A percentile compares a stretch with the other conserved stretches of the same genome.
Conservation (phyloP, 495 filamentous ascomycete species). For the Aspergillus avenaceus region DNA sequence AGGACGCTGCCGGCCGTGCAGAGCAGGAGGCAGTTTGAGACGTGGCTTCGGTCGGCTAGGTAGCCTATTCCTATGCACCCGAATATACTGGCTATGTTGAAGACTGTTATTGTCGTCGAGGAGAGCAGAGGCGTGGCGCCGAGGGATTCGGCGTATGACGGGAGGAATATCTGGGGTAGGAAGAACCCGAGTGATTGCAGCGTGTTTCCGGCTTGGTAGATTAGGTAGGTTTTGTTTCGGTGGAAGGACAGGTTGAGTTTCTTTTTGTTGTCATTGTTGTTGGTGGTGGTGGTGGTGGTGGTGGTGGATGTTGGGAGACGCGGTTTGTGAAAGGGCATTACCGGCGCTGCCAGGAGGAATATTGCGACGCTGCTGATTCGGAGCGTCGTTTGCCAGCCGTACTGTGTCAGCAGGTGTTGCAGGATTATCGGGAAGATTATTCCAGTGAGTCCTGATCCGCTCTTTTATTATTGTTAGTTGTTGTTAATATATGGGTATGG, state of each 20-base stretch:
- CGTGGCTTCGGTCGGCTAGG: constrained; percentile 48
- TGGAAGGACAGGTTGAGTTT: constrained; percentile 38
- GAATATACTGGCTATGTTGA: constrained; percentile 46
- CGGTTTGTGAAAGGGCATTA: constrained; percentile 50
- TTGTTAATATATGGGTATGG: not conserved
- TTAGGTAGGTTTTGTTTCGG: constrained; percentile 32
- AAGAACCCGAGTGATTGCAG: constrained; percentile 55
- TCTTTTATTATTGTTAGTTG: constrained; percentile 9
- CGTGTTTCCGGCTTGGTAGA: constrained; percentile 46
- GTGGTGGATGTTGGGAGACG: constrained; percentile 33
- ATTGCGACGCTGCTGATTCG: constrained; percentile 43
- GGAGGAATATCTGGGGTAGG: constrained; percentile 54
- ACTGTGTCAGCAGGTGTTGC: constrained; percentile 42
- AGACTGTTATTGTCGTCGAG: constrained; percentile 39
- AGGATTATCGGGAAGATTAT: constrained; percentile 46
- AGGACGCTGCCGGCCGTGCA: constrained; percentile 46
- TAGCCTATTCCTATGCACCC: constrained; percentile 51
- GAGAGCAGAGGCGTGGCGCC: constrained; percentile 23
- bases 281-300: too few relatives aligned
- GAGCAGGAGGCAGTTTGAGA: constrained; percentile 49
- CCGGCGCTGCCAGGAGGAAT: constrained; percentile 44
- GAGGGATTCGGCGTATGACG: constrained; percentile 44
- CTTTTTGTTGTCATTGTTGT: too few relatives aligned
- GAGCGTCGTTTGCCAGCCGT: constrained; percentile 51
- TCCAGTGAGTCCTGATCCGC: constrained; percentile 39